Conservation (phyloP, 2,329 filamentous ascomycete species). For the Ascochyta fabae region DNA sequence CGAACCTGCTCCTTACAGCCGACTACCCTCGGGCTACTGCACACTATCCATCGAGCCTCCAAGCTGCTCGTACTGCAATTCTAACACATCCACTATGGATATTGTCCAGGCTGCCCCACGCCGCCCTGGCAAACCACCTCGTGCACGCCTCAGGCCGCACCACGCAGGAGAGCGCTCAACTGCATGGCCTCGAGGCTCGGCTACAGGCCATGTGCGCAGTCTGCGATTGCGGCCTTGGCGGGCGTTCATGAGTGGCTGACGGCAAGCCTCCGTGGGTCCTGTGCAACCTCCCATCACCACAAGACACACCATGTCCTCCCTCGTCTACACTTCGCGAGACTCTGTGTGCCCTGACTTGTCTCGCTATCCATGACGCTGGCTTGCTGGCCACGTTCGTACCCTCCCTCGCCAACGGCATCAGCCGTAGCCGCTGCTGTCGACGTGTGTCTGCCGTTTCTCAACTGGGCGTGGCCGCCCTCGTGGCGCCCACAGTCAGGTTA, state of each 20-base stretch:
- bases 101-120: background rate
- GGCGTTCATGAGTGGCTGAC: conserved; percentile 23
- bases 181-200: conserved; percentile 22
- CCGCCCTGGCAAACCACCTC: background rate
- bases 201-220: conserved; percentile 30
- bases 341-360: conserved; percentile 28
- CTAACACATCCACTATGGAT: background rate
- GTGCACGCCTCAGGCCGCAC: conserved; percentile 3
- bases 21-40: conserved; percentile 5
- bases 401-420: conserved; percentile 33
- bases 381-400: conserved; percentile 35
- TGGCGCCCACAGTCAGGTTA: conserved; percentile 39
- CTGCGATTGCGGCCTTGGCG: conserved; percentile 32
- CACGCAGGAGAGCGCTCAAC: conserved; percentile 13
- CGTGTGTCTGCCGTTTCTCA: conserved; percentile 34
- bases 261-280: conserved; percentile 26
- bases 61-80: background rate
- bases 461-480: conserved; percentile 46
- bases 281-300: conserved; percentile 37
- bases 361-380: conserved; percentile 26
- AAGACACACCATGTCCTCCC: conserved; percentile 18
- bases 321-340: conserved; percentile 29
- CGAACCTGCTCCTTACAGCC: conserved; percentile 3
- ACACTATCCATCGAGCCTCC: conserved; percentile 2
- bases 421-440: conserved; percentile 31